Evolutionary conservation across 768 basidiomycete genomes (phyloP), one percentile per base, ranked within the genome.

Genomic region (Exsudoporus frostii): DNA sequence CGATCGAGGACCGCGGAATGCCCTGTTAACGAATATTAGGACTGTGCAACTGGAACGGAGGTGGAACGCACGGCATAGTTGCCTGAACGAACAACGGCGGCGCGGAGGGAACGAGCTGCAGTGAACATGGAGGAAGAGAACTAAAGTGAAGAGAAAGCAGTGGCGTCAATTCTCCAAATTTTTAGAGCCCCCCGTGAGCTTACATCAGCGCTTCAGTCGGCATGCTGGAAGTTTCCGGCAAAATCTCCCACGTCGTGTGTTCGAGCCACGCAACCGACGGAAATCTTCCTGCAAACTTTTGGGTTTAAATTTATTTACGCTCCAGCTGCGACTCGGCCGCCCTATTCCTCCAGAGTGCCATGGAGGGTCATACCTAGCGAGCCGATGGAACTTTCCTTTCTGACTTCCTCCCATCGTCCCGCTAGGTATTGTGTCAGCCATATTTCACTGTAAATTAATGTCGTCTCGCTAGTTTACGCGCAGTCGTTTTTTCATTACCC

Each of bases 1-100:
- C 89, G 71, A 92, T 83, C 72, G 79, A 75, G 56, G 83, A 81
- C 62, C 88, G 86, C 60, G 85, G 81, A 65, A 86, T 72, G 63
- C 79, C 80, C 86, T 88, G 53, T 10, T 50, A 29, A 57, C 50
- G 29, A 62, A 42, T 19, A 24, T 55, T 25, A 60, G 51, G 39
- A 42, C 17, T 17, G 3, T 9, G 5, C 1, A 11, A 42, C 13
- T n/a, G 11, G 5, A 0, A 27, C 1, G 17, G 5, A 30, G 5
- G 19, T 6, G 2, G n/a, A 32, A 75, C 79, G 54, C 69, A 82
- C 86, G 65, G 84, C 81, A 81, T 83, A 83, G 69, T 72, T 76
- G 71, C 82, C 83, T 48, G 81, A 73, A 71, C 84, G 83, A 57
- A 78, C 73, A 54, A 75, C 79, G 59, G 83, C 75, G 59, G 75